phyloP scores from a whole-genome alignment of 208 protist genomes.

The Polymyxa betae region DNA sequence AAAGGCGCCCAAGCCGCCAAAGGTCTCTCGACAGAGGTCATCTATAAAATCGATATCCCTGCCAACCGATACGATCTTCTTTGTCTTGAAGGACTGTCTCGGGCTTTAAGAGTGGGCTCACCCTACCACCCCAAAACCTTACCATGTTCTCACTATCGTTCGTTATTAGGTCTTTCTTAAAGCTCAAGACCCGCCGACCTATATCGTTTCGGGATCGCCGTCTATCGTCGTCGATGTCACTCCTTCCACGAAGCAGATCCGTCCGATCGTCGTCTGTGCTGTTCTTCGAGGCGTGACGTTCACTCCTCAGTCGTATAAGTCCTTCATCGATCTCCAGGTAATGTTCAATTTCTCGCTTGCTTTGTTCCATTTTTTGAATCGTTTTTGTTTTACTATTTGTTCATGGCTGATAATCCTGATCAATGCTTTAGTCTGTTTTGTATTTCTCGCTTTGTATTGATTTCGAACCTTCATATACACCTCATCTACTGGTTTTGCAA shows the following conservation, averaged over 20 bases:
- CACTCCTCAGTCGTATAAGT: conserved; percentile 86
- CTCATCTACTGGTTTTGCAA: no score
- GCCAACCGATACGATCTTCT: conserved; percentile 98
- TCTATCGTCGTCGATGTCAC: neutral
- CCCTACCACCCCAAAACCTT: conserved; percentile 73
- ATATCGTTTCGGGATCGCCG: conserved; percentile 35
- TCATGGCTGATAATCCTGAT: no score
- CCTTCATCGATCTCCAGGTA: conserved; percentile 96
- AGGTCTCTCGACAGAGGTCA: conserved; percentile 74
- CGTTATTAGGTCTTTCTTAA: no score
- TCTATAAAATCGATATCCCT: conserved; percentile 97
- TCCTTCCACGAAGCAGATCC: conserved; percentile 76
- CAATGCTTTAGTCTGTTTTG: no score
- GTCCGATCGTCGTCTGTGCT: conserved; percentile 94
- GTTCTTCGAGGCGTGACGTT: conserved; percentile 93
- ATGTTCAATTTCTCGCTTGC: no score
- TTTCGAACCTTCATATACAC: no score
- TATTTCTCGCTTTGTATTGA: no score
- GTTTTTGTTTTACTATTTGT: no score
- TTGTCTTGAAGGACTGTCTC: conserved; percentile 86
- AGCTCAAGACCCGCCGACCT: conserved; percentile 15
- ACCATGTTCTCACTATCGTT: conserved; percentile 77
- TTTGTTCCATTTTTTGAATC: neutral
- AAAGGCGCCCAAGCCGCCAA: conserved; percentile 68
- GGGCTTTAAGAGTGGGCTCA: conserved; percentile 83